Evolutionary conservation across 495 filamentous ascomycete species (phyloP).

Genomic region (Penicillium steckii): DNA sequence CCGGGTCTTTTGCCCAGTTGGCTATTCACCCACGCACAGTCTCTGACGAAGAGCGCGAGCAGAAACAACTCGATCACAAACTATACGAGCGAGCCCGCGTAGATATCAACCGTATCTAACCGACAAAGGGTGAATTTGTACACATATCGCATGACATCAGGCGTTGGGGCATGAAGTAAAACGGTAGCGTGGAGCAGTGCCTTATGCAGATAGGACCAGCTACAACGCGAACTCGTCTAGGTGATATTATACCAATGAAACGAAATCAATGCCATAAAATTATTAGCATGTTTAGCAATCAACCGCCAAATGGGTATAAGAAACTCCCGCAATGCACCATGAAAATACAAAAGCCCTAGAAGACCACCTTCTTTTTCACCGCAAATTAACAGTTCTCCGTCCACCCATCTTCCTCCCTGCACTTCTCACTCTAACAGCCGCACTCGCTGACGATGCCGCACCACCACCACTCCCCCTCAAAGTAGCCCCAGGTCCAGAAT

Average conservation of each 20-base stretch:
- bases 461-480: constrained; percentile 24
- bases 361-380: constrained; percentile 19
- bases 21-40: constrained; percentile 63
- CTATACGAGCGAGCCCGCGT: constrained; percentile 81
- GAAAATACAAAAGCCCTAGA: not conserved
- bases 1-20: constrained; percentile 80
- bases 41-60: constrained; percentile 56
- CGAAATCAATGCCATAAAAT: constrained; percentile 20
- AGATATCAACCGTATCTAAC: constrained; percentile 76
- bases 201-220: not conserved
- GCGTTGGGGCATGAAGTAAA: constrained; percentile 17
- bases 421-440: constrained; percentile 20
- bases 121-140: constrained; percentile 11
- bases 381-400: constrained; percentile 34
- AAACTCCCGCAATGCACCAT: constrained; percentile 2
- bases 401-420: constrained; percentile 41
- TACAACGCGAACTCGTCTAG: not conserved
- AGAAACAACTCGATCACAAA: constrained; percentile 63
- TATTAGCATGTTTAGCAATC: not conserved
- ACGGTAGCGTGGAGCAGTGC: not conserved
- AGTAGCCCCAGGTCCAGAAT: constrained; percentile 56
- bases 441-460: constrained; percentile 17
- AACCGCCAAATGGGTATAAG: constrained; percentile 11
- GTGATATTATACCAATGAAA: constrained; percentile 18
- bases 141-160: constrained; percentile 26